Evolutionary conservation across 768 basidiomycete genomes (phyloP).

Genomic region (Amanita fuliginea): DNA sequence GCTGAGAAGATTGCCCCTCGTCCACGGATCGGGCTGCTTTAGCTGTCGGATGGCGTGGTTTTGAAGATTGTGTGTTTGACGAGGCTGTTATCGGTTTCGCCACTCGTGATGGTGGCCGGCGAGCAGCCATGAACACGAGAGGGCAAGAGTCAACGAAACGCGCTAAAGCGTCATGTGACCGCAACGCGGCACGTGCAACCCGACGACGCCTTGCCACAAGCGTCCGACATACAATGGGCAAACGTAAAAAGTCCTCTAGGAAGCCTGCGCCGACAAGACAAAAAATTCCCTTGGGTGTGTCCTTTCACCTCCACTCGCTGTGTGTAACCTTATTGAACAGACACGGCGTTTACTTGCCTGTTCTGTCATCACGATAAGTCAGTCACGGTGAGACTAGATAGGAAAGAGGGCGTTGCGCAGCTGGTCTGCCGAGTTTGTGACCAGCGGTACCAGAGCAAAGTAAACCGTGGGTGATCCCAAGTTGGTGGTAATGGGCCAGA

Average conservation of each 20-base stretch:
- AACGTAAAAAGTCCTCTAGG: conserved; percentile 83
- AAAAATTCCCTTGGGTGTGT: conserved; percentile 65
- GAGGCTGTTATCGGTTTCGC: conserved; percentile 23
- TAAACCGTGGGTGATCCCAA: conserved; percentile 46
- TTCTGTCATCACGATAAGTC: conserved; percentile 90
- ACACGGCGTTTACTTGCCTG: conserved; percentile 76
- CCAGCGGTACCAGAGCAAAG: conserved; percentile 80
- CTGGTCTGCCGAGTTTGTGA: conserved; percentile 79
- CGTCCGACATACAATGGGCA: conserved; percentile 50
- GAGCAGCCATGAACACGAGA: conserved; percentile 43
- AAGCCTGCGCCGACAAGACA: conserved; percentile 61
- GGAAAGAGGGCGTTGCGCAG: conserved; percentile 76
- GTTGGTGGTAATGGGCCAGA: conserved; percentile 2
- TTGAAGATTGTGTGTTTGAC: conserved; percentile 17
- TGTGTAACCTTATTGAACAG: conserved; percentile 24
- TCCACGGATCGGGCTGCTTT: conserved; percentile 21
- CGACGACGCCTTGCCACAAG: neutral
- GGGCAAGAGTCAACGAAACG: conserved; percentile 13
- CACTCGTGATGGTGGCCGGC: conserved; percentile 44
- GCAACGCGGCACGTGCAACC: conserved; percentile 5
- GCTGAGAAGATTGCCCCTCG: conserved; percentile 9
- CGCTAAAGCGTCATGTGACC: conserved; percentile 22
- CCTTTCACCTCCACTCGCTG: neutral
- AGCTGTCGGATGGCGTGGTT: conserved; percentile 37
- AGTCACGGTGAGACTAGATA: conserved; percentile 74